A percentile compares a stretch with the other conserved stretches of the same genome.
phyloP scores from a whole-genome alignment of 768 basidiomycete genomes.

The Neoboletus brunneissimus region DNA sequence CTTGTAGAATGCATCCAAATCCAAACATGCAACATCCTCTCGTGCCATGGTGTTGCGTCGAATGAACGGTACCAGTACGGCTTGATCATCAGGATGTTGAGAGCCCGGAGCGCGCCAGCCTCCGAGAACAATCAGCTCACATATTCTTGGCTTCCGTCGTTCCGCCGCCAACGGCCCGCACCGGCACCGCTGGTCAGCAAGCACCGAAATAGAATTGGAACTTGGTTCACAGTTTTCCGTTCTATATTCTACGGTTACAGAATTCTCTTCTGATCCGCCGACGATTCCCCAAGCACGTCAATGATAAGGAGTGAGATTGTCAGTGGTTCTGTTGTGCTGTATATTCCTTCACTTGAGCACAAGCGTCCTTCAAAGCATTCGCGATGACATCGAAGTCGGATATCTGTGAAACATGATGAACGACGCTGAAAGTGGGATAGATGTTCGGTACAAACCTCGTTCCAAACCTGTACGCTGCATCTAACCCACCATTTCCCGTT shows the following conservation, averaged over 20 bases:
- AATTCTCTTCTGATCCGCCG: not conserved
- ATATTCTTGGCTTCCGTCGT: no score
- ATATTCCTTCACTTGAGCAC: conserved; percentile 13
- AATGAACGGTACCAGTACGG: not conserved
- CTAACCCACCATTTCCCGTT: conserved; percentile 34
- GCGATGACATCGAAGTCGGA: conserved; percentile 33
- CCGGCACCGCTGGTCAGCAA: not conserved
- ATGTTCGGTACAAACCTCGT: conserved; percentile 23
- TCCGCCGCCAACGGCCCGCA: not conserved
- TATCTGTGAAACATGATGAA: conserved; percentile 16
- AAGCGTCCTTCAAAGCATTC: conserved; percentile 26
- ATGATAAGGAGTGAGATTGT: not conserved
- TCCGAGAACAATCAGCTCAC: not conserved
- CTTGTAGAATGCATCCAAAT: not conserved
- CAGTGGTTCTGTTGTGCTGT: not conserved
- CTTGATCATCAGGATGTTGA: not conserved
- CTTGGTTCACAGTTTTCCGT: not conserved
- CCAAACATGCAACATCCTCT: not conserved
- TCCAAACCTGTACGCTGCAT: conserved; percentile 33
- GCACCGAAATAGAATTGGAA: not conserved
- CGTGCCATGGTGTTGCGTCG: not conserved
- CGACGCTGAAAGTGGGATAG: not conserved
- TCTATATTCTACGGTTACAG: not conserved
- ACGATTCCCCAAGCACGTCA: not conserved
- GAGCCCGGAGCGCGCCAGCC: not conserved